Percentiles rank a stretch among this genome's conserved stretches.
These are phyloP conservation scores for Aphanomyces astaci DNA, from an alignment of 352 stramenopile species.

Conservation along the genomic window DNA sequence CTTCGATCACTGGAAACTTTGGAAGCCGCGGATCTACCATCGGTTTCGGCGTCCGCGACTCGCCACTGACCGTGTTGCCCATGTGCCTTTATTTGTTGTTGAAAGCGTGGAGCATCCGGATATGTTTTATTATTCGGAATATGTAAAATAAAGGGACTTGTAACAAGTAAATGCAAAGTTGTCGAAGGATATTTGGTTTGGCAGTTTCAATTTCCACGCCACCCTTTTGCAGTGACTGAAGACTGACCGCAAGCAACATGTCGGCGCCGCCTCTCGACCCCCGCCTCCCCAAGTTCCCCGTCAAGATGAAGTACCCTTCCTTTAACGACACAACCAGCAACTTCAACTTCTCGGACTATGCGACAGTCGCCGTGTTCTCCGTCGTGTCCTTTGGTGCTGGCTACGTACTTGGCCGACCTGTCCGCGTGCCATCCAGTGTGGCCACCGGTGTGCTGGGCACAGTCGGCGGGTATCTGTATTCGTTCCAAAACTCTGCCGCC, in stretches of 20 bases:
- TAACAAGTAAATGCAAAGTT: neutral
- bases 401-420: conserved; percentile 62
- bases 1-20: conserved; percentile 20
- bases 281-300: conserved; percentile 52
- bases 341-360: conserved; percentile 58
- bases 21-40: conserved; percentile 18
- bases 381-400: conserved; percentile 61
- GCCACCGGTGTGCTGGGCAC: conserved; percentile 68
- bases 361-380: conserved; percentile 46
- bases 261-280: conserved; percentile 38
- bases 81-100: neutral
- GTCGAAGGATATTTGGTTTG: neutral
- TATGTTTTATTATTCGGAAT: neutral
- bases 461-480: conserved; percentile 65
- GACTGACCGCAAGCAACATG: neutral
- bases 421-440: conserved; percentile 47
- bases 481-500: conserved; percentile 76
- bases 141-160: neutral
- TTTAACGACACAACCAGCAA: conserved; percentile 64
- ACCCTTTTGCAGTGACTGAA: conserved; percentile 16
- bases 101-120: neutral
- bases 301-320: conserved; percentile 72
- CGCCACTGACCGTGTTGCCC: neutral
- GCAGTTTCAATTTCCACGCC: conserved; percentile 21
- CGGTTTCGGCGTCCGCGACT: conserved; percentile 18